Conservation (phyloP, 2,329 filamentous ascomycete species). For the Pseudogymnoascus sp. region DNA sequence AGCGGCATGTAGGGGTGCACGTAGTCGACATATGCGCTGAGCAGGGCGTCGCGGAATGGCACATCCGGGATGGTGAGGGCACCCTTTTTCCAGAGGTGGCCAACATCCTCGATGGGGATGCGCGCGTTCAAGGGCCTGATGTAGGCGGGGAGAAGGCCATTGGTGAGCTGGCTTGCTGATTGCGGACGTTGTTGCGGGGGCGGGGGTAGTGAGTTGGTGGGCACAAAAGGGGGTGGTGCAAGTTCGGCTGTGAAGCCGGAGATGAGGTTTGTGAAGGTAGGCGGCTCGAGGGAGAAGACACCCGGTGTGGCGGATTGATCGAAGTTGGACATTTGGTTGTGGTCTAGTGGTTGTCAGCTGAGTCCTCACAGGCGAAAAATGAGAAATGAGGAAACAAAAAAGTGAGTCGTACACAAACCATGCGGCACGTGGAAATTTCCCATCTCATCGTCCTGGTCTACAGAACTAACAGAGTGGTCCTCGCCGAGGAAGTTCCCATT, state of each 20-base stretch:
- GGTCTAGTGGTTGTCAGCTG: not conserved
- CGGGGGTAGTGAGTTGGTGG: not conserved
- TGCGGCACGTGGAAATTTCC: constrained; percentile 22
- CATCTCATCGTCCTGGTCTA: constrained; percentile 15
- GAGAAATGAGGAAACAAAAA: not conserved
- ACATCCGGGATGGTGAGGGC: constrained; percentile 67
- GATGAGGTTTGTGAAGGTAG: constrained; percentile 5
- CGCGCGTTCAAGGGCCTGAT: constrained; percentile 71
- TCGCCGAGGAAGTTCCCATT: constrained; percentile 12
- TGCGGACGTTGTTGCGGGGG: not conserved
- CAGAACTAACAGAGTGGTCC: constrained; percentile 14
- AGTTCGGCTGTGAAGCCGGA: constrained; percentile 13
- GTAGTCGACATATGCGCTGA: constrained; percentile 78
- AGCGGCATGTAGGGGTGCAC: constrained; percentile 93
- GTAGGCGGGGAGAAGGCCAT: constrained; percentile 49
- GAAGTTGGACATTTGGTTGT: not conserved
- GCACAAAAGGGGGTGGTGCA: constrained; percentile 8
- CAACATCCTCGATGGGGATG: constrained; percentile 72
- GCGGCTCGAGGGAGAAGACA: not conserved
- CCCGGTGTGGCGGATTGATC: not conserved
- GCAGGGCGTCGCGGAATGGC: constrained; percentile 66
- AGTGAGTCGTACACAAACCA: constrained; percentile 23
- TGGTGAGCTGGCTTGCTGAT: not conserved
- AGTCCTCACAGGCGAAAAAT: not conserved
- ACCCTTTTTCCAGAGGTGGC: constrained; percentile 76